A percentile compares a stretch with the other conserved stretches of the same genome.
Evolutionary conservation across 1,284 basidiomycete species (phyloP).

Genomic region (Moniliella sp.): DNA sequence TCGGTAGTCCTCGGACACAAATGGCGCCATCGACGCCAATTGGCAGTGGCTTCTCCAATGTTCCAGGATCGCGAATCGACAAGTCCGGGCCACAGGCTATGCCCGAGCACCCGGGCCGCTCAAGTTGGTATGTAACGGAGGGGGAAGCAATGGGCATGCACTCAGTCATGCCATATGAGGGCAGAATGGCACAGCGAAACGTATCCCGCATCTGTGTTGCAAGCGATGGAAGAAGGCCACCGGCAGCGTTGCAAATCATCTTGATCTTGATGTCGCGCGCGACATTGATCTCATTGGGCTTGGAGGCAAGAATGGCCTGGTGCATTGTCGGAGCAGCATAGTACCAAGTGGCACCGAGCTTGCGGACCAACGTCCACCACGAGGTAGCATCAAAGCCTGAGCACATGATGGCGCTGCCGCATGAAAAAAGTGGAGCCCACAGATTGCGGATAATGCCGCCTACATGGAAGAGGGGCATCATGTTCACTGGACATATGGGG

Average conservation of each 20-base stretch:
- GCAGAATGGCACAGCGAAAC: constrained; percentile 23
- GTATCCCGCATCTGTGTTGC: constrained; percentile 28
- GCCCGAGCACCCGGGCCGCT: constrained; percentile 29
- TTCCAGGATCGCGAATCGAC: constrained; percentile 26
- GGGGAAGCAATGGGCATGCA: constrained; percentile 32
- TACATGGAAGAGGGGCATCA: too few relatives aligned
- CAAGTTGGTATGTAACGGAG: constrained; percentile 28
- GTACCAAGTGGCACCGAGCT: too few relatives aligned
- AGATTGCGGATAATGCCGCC: too few relatives aligned
- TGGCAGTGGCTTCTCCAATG: constrained; percentile 22
- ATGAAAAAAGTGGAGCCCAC: too few relatives aligned
- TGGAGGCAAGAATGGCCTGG: too few relatives aligned
- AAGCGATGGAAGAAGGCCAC: constrained; percentile 28
- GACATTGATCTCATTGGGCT: constrained; percentile 16
- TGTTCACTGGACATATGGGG: constrained; percentile 11
- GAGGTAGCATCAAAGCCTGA: too few relatives aligned
- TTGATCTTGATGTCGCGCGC: constrained; percentile 18
- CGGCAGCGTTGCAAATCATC: constrained; percentile 32
- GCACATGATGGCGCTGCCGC: too few relatives aligned
- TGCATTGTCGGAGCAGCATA: too few relatives aligned
- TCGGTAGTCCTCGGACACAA: constrained; percentile 26
- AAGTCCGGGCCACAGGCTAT: constrained; percentile 28
- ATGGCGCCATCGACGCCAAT: constrained; percentile 25
- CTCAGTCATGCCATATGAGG: constrained; percentile 32
- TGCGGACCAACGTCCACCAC: too few relatives aligned